phyloP scores from a whole-genome alignment of 2,329 filamentous ascomycete species.

The Diplodia mutila region DNA sequence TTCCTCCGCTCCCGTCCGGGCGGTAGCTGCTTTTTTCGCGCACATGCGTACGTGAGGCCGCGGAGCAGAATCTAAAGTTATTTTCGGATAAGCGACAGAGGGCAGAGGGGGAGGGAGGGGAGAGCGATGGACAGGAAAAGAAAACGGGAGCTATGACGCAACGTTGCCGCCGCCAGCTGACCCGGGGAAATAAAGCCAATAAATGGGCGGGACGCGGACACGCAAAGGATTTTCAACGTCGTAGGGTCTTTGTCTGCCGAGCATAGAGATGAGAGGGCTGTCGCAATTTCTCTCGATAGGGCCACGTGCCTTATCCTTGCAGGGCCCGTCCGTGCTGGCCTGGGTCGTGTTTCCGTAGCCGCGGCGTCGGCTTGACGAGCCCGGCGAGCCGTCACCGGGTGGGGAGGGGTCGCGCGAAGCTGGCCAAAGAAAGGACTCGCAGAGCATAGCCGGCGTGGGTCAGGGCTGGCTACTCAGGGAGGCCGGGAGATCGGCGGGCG shows the following conservation, averaged over 20 bases:
- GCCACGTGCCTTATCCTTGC: background rate
- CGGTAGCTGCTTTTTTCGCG: background rate
- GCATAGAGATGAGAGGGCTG: background rate
- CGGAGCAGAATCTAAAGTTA: background rate
- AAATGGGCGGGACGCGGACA: background rate
- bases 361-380: slow-evolving; percentile 5
- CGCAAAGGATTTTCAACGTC: background rate
- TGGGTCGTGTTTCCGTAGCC: background rate
- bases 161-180: background rate
- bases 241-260: background rate
- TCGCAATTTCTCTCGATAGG: slow-evolving; percentile 1
- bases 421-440: background rate
- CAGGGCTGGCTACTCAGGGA: background rate
- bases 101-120: background rate
- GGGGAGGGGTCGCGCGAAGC: background rate
- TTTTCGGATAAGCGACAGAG: background rate
- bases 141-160: background rate
- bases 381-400: slow-evolving; percentile 7
- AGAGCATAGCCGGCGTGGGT: background rate
- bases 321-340: background rate
- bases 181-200: background rate
- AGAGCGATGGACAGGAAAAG: too few relatives aligned
- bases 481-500: slow-evolving; percentile 2
- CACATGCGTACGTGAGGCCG: background rate
- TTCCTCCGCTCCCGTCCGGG: too few relatives aligned